Evolutionary conservation across 179 eudicot genomes (phyloP).

Genomic region (Patellifolia procumbens): DNA sequence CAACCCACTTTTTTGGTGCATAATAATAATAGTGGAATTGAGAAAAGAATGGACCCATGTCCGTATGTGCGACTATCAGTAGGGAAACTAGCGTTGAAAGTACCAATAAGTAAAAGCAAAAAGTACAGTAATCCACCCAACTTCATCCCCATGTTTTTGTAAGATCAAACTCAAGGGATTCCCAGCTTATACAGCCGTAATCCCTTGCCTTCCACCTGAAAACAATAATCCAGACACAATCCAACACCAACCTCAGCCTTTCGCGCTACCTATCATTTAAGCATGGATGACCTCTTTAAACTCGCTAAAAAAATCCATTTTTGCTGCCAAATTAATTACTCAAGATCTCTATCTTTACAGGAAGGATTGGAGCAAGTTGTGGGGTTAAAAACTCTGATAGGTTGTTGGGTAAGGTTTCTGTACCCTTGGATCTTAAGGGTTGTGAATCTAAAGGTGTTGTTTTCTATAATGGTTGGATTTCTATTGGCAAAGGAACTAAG

Average conservation of each 20-base stretch:
- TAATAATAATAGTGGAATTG: slow-evolving; percentile 14
- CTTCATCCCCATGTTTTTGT: slow-evolving; percentile 57
- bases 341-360: slow-evolving; percentile 53
- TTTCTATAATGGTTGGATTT: slow-evolving; percentile 66
- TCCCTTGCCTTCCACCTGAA: slow-evolving; percentile 46
- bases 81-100: slow-evolving; percentile 53
- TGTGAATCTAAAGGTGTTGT: slow-evolving; percentile 44
- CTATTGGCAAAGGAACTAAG: slow-evolving; percentile 48
- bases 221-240: slow-evolving; percentile 26
- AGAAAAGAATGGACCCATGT: slow-evolving; percentile 63
- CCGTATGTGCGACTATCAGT: slow-evolving; percentile 67
- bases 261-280: slow-evolving; percentile 57
- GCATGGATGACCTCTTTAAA: slow-evolving; percentile 43
- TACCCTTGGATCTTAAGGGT: slow-evolving; percentile 53
- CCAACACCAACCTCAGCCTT: not conserved
- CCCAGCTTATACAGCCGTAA: slow-evolving; percentile 40
- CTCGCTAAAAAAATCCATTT: slow-evolving; percentile 39
- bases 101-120: slow-evolving; percentile 57
- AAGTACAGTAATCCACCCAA: slow-evolving; percentile 59
- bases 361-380: slow-evolving; percentile 56
- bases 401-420: slow-evolving; percentile 55
- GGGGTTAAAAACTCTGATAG: slow-evolving; percentile 57
- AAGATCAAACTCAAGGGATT: slow-evolving; percentile 57
- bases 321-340: slow-evolving; percentile 33
- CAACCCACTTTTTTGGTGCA: too few species aligned